Conservation (phyloP, 2,329 filamentous ascomycete species). For the Zasmidium citrigriseum region DNA sequence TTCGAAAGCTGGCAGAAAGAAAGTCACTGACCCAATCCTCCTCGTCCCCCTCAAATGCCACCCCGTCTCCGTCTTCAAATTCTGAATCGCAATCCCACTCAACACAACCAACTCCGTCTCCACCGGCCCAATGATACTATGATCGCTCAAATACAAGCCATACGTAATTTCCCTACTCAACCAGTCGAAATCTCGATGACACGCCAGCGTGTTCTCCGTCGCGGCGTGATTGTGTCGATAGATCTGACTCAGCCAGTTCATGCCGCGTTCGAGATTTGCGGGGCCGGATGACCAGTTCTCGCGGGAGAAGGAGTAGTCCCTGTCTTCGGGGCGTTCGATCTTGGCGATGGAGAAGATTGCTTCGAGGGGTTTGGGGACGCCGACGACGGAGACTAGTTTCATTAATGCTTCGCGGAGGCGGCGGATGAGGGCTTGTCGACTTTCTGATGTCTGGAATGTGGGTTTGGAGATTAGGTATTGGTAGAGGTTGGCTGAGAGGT, state of each 20-base stretch:
- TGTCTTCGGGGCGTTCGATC: conserved; percentile 57
- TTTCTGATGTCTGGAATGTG: too few species aligned
- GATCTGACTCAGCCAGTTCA: conserved; percentile 58
- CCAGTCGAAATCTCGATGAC: conserved; percentile 54
- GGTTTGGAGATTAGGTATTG: conserved; percentile 52
- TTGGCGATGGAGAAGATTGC: conserved; percentile 58
- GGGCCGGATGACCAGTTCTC: conserved; percentile 61
- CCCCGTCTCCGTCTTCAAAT: conserved; percentile 52
- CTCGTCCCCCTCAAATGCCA: conserved; percentile 58
- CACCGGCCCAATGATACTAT: conserved; percentile 53
- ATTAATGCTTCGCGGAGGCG: conserved; percentile 60
- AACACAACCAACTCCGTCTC: conserved; percentile 59
- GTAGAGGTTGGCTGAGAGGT: conserved; percentile 57
- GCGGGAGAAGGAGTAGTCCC: conserved; percentile 51
- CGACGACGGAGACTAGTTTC: conserved; percentile 59
- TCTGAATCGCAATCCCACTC: conserved; percentile 60
- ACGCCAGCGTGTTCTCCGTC: conserved; percentile 42
- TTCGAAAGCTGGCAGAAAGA: too few species aligned
- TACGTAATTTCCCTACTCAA: conserved; percentile 59
- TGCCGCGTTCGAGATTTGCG: conserved; percentile 55
- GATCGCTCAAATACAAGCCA: conserved; percentile 59
- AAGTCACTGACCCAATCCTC: conserved; percentile 46
- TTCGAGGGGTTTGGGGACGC: conserved; percentile 65
- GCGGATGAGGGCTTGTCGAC: conserved; percentile 52
- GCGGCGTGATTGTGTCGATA: conserved; percentile 53